These are phyloP conservation scores for Spongispora temasekensis DNA, from an alignment of 1,284 basidiomycete species.

Conservation along the genomic window DNA sequence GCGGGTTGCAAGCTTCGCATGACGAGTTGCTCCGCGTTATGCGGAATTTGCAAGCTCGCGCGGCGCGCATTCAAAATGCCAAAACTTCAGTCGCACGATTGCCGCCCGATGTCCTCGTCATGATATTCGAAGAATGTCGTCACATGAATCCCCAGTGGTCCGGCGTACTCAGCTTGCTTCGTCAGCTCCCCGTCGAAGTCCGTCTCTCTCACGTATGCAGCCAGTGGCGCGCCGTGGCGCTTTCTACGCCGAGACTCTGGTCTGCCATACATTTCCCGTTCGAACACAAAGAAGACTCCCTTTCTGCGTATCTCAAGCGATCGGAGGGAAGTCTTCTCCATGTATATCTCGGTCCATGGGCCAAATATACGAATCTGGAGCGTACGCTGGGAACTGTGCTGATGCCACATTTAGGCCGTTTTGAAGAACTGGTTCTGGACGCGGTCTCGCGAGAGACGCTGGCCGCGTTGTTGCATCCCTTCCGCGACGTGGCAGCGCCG, in stretches of 20 bases:
- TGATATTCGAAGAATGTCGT: slow-evolving; percentile 36
- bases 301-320: slow-evolving; percentile 33
- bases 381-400: slow-evolving; percentile 24
- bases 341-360: slow-evolving; percentile 37
- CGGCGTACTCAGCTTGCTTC: slow-evolving; percentile 35
- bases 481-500: slow-evolving; percentile 30
- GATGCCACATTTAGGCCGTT: slow-evolving; percentile 32
- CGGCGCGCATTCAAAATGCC: slow-evolving; percentile 33
- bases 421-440: slow-evolving; percentile 33
- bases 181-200: slow-evolving; percentile 35
- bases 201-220: slow-evolving; percentile 35
- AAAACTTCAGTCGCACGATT: slow-evolving; percentile 32
- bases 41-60: slow-evolving; percentile 30
- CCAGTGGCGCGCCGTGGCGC: slow-evolving; percentile 36
- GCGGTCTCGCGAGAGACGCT: slow-evolving; percentile 35
- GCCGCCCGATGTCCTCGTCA: slow-evolving; percentile 32
- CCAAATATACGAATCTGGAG: slow-evolving; percentile 34
- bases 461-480: slow-evolving; percentile 20
- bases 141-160: slow-evolving; percentile 36
- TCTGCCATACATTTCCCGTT: slow-evolving; percentile 34
- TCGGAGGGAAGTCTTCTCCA: slow-evolving; percentile 33
- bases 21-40: slow-evolving; percentile 30
- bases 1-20: slow-evolving; percentile 33
- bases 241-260: slow-evolving; percentile 34
- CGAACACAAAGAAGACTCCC: slow-evolving; percentile 32